These are phyloP conservation scores for Canariomyces notabilis DNA, from an alignment of 2,329 filamentous ascomycete genomes.

Conservation along the genomic window DNA sequence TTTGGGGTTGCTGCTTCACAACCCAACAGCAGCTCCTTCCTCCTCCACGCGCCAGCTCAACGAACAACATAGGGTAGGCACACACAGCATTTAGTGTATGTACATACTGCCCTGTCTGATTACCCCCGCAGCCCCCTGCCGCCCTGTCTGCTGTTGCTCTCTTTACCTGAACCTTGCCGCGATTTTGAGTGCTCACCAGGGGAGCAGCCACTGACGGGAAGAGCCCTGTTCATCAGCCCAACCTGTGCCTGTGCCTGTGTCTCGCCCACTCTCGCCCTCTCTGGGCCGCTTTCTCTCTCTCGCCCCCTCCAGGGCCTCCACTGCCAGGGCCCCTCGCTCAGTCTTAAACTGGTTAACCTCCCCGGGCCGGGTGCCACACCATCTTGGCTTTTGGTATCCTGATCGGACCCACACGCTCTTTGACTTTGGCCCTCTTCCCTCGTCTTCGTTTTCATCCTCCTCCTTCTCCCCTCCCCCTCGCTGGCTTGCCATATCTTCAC, in stretches of 20 bases:
- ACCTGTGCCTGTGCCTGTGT: constrained; percentile 14
- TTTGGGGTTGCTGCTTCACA: too few relatives aligned
- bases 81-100: too few relatives aligned
- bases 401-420: constrained; percentile 27
- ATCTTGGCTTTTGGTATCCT: constrained; percentile 19
- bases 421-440: constrained; percentile 10
- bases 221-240: constrained; percentile 15
- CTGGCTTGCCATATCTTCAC: constrained; percentile 19
- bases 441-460: too few relatives aligned
- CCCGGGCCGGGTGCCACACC: constrained; percentile 18
- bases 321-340: constrained; percentile 16
- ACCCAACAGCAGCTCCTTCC: too few relatives aligned
- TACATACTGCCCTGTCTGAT: constrained; percentile 3
- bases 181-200: constrained; percentile 11
- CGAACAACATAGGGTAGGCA: too few relatives aligned
- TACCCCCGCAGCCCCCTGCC: too few relatives aligned
- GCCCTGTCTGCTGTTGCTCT: constrained; percentile 4
- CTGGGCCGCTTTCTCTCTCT: constrained; percentile 11
- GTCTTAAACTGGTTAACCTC: constrained; percentile 28
- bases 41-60: too few relatives aligned
- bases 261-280: constrained; percentile 23
- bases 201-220: constrained; percentile 15
- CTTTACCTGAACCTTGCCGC: neutral
- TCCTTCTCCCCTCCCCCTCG: too few relatives aligned
- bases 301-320: constrained; percentile 11